Conservation (phyloP, 2,329 filamentous ascomycete species). For the Cladophialophora chaetospira region DNA sequence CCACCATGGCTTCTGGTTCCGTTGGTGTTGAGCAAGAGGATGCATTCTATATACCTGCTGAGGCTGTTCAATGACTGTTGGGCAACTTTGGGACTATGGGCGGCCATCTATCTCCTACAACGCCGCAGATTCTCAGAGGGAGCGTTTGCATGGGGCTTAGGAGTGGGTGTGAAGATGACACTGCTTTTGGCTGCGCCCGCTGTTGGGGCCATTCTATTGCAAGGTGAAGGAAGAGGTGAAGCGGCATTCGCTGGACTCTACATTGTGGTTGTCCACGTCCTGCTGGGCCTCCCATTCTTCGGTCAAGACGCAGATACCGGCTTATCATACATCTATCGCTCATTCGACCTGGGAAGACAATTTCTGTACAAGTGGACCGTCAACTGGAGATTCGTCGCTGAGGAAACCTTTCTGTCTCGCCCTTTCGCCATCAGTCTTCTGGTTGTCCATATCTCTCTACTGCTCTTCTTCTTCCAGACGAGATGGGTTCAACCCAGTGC, state of each 20-base stretch:
- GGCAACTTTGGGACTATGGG: conserved; percentile 79
- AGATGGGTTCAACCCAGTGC: conserved; percentile 72
- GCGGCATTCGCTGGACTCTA: conserved; percentile 69
- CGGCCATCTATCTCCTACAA: conserved; percentile 78
- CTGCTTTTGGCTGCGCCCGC: conserved; percentile 80
- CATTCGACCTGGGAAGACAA: conserved; percentile 86
- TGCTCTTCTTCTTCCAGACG: conserved; percentile 65
- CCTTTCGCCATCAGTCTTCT: conserved; percentile 70
- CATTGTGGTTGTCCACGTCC: conserved; percentile 76
- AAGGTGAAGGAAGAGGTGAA: conserved; percentile 67
- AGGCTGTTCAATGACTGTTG: conserved; percentile 96
- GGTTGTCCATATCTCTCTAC: conserved; percentile 63
- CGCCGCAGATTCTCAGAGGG: conserved; percentile 72
- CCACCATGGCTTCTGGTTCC: conserved; percentile 87
- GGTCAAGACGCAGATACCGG: conserved; percentile 9
- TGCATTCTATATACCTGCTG: conserved; percentile 91
- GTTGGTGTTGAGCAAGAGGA: conserved; percentile 82
- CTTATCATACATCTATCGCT: conserved; percentile 72
- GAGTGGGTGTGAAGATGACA: conserved; percentile 94
- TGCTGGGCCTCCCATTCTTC: conserved; percentile 32
- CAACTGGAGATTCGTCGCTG: conserved; percentile 95
- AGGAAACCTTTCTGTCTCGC: conserved; percentile 73
- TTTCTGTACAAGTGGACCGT: conserved; percentile 99
- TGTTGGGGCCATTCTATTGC: conserved; percentile 72
- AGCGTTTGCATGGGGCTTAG: conserved; percentile 71